phyloP scores from a whole-genome alignment of 2,329 filamentous ascomycete genomes.

The Macrophomina phaseolina region DNA sequence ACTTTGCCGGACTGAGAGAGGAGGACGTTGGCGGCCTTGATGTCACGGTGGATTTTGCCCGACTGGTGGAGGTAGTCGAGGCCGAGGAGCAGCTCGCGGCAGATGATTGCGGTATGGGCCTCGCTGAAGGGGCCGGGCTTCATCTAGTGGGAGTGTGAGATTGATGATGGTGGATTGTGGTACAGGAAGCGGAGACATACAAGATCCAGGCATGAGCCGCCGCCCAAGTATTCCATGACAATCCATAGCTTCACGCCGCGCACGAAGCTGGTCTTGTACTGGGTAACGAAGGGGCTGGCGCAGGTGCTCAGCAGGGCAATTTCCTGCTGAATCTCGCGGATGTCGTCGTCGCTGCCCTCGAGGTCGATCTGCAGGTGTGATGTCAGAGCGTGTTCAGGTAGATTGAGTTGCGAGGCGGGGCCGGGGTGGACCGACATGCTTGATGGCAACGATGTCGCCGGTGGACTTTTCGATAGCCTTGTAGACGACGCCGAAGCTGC shows the following conservation, averaged over 20 bases:
- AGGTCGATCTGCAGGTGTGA: conserved; percentile 74
- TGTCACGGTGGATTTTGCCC: conserved; percentile 95
- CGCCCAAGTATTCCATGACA: conserved; percentile 97
- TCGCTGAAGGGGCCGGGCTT: conserved; percentile 91
- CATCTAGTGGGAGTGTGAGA: conserved; percentile 59
- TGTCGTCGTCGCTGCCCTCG: conserved; percentile 97
- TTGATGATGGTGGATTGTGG: conserved; percentile 33
- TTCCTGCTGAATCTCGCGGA: conserved; percentile 96
- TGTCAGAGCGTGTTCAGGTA: background rate
- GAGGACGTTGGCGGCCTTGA: conserved; percentile 96
- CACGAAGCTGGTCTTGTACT: conserved; percentile 97
- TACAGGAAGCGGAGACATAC: background rate
- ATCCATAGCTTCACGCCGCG: conserved; percentile 98
- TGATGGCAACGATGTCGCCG: conserved; percentile 93
- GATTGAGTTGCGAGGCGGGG: background rate
- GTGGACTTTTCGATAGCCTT: conserved; percentile 92
- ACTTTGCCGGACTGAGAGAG: conserved; percentile 89
- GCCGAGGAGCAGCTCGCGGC: conserved; percentile 85
- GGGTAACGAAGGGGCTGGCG: conserved; percentile 89
- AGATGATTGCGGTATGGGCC: conserved; percentile 90
- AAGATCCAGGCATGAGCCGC: conserved; percentile 92
- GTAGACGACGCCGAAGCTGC: conserved; percentile 96
- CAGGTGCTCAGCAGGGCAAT: conserved; percentile 95
- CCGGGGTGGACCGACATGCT: conserved; percentile 70
- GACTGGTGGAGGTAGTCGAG: conserved; percentile 93